Evolutionary conservation across 495 filamentous ascomycete genomes (phyloP), one percentile per base, ranked within the genome.

Genomic region (Penicillium bovifimosum): DNA sequence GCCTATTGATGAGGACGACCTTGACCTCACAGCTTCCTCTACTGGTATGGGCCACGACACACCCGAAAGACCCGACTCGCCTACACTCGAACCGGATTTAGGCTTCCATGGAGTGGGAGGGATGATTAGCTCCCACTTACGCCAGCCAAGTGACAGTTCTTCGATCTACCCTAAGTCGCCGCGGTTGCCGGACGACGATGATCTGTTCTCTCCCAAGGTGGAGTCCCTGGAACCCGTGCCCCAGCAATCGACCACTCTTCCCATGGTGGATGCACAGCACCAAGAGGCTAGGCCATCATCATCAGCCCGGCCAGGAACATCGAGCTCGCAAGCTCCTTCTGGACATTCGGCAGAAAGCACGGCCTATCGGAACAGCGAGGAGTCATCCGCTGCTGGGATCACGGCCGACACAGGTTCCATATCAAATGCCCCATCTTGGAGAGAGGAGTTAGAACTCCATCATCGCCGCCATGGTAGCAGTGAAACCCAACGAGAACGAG

Each of bases 91-190:
- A 8, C 45, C 64, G 13, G 76, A 76, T 0, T 69, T 82, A 44
- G 88, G 87, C 10, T 75, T 96, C 16, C 90, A 84, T 61, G 59
- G 56, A 27, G 57, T 63, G 41, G 35, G 33, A 3, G 87, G 87
- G 16, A 78, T 96, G 67, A 84, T 96, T 33, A 85, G 86, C 28
- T 84, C 90, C 50, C 95, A 97, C 69, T 77, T 99, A 11, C 86
- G 93, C 18, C 81, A 81, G 11, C 82, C 86, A 46, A 97, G 93
- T 69, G 85, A 85, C 48, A 74, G 78, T 35, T 96, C 91, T 18
- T 92, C 90, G 0, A 76, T 93, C 39, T 88, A 84, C 63, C 83
- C 77, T 33, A 71, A 72, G 9, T 75, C 79, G 3, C 68, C 71
- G 27, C 60, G 60, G n/a, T 53, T 65, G 6, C 50, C 71, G 8